phyloP scores from a whole-genome alignment of 164 flowering plant genomes.

The Echeveria elegans region DNA sequence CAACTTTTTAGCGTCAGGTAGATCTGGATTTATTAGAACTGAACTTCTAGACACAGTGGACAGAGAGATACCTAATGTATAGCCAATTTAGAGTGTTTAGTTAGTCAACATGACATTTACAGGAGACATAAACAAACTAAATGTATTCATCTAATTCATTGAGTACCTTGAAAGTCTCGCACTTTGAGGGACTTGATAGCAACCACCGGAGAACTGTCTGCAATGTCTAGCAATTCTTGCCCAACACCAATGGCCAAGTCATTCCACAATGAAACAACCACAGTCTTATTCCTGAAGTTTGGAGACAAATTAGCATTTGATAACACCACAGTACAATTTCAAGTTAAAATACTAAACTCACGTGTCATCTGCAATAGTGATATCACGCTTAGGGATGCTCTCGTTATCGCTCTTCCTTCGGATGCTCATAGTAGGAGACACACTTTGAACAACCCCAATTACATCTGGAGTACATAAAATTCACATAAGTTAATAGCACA shows the following conservation, averaged over 20 bases:
- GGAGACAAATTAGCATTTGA: too few relatives aligned
- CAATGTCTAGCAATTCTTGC: constrained; percentile 70
- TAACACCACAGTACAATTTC: background rate
- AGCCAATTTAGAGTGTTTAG: background rate
- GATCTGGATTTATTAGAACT: background rate
- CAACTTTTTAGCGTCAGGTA: background rate
- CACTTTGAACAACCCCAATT: background rate
- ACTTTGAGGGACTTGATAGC: constrained; percentile 82
- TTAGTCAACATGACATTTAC: too few relatives aligned
- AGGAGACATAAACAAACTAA: background rate
- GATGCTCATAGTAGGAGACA: background rate
- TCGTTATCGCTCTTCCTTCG: background rate
- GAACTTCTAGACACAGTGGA: background rate
- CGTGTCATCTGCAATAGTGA: background rate
- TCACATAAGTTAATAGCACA: background rate
- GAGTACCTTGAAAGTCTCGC: constrained; percentile 81
- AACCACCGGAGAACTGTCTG: constrained; percentile 60
- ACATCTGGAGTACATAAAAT: background rate
- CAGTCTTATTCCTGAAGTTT: constrained; percentile 30
- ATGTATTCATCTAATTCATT: constrained; percentile 30
- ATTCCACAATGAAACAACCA: constrained; percentile 82
- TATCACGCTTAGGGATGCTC: background rate
- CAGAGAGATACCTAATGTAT: background rate
- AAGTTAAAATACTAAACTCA: background rate
- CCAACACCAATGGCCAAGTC: constrained; percentile 79